phyloP scores from a whole-genome alignment of 768 basidiomycete species.

The Lentinus brumalis region DNA sequence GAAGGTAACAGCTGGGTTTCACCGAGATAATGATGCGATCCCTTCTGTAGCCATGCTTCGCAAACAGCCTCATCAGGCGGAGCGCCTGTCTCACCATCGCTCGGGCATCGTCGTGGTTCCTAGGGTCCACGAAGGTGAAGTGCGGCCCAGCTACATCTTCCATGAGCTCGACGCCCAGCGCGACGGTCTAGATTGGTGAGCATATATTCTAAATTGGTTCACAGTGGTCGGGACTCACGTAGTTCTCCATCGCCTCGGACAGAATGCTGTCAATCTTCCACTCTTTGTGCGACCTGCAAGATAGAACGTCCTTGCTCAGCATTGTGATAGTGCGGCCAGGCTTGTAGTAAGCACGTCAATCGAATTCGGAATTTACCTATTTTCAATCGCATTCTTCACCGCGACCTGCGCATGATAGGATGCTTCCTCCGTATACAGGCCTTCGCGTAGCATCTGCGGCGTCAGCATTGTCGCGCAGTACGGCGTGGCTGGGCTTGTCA shows the following conservation, averaged over 20 bases:
- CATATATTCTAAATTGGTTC: background rate
- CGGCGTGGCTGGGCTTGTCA: conserved; percentile 26
- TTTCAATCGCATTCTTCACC: conserved; percentile 31
- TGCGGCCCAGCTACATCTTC: conserved; percentile 51
- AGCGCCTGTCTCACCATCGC: conserved; percentile 47
- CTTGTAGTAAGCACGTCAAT: background rate
- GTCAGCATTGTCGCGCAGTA: conserved; percentile 38
- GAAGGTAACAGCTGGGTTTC: conserved; percentile 17
- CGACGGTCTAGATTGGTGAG: conserved; percentile 44
- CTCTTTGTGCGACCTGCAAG: conserved; percentile 5
- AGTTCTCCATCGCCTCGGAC: conserved; percentile 28
- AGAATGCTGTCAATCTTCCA: conserved; percentile 7
- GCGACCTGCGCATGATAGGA: conserved; percentile 39
- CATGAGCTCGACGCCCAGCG: conserved; percentile 47
- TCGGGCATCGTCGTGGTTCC: conserved; percentile 37
- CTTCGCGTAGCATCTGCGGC: conserved; percentile 33
- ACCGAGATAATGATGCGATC: conserved; percentile 54
- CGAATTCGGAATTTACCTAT: conserved; percentile 1
- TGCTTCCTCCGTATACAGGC: conserved; percentile 29
- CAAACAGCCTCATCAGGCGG: conserved; percentile 43
- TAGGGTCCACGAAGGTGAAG: conserved; percentile 53
- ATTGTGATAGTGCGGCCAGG: background rate
- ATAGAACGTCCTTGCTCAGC: conserved; percentile 16
- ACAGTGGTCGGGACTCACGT: conserved; percentile 29
- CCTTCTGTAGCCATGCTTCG: conserved; percentile 39